Evolutionary conservation across 345 rosid genomes (phyloP).

Genomic region (Ailanthus altissimus): DNA sequence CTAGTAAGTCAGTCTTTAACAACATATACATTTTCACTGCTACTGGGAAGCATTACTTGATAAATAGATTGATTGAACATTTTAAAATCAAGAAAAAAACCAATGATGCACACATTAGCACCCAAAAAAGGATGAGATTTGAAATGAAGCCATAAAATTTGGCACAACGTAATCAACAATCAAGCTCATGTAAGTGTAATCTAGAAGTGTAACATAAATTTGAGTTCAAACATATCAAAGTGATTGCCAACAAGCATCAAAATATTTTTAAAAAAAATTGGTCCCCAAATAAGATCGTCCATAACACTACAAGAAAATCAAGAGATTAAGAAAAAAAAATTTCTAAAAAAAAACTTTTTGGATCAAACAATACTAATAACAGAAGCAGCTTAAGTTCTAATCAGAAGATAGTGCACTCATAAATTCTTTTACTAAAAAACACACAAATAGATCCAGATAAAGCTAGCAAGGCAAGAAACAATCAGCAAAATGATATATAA

Average conservation of each 20-base stretch:
- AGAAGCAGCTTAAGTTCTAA: background rate
- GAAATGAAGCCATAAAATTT: background rate
- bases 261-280: background rate
- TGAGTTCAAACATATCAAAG: background rate
- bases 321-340: background rate
- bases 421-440: background rate
- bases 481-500: background rate
- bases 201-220: background rate
- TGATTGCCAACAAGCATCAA: background rate
- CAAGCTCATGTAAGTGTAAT: background rate
- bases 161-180: too few relatives aligned
- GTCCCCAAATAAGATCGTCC: background rate
- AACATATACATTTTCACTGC: background rate
- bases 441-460: background rate
- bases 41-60: background rate
- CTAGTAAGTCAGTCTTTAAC: background rate
- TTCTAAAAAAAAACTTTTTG: background rate
- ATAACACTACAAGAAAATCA: background rate
- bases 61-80: too few relatives aligned
- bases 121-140: background rate
- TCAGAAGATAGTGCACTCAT: background rate
- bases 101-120: background rate
- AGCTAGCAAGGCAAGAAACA: background rate
- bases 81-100: too few relatives aligned
- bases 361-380: background rate